phyloP scores from a whole-genome alignment of 495 filamentous ascomycete species.

The Durotheca rogersii region DNA sequence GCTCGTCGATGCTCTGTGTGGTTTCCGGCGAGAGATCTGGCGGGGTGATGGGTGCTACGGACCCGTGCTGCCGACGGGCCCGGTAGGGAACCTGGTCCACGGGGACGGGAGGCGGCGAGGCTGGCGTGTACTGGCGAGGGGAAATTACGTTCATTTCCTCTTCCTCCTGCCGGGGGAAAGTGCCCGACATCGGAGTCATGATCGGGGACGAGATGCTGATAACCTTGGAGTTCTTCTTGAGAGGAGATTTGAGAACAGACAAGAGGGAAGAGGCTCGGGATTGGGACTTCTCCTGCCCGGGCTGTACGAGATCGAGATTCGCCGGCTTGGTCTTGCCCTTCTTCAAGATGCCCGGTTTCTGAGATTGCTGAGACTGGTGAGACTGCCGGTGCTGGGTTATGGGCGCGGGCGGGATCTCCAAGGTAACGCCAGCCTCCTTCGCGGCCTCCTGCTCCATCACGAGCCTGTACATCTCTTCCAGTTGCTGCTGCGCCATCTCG shows the following conservation, averaged over 20 bases:
- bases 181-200: conserved; percentile 54
- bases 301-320: conserved; percentile 46
- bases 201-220: conserved; percentile 58
- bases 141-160: conserved; percentile 54
- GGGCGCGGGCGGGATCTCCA: conserved; percentile 38
- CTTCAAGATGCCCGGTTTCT: conserved; percentile 37
- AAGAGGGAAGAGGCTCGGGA: conserved; percentile 55
- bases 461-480: conserved; percentile 86
- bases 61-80: conserved; percentile 24
- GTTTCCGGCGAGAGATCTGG: conserved; percentile 50
- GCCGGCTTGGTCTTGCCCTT: conserved; percentile 48
- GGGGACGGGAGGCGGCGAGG: conserved; percentile 49
- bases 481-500: conserved; percentile 69
- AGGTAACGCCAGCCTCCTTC: conserved; percentile 51
- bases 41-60: conserved; percentile 44
- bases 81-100: conserved; percentile 44
- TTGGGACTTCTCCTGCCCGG: conserved; percentile 41
- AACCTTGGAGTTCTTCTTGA: conserved; percentile 43
- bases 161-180: conserved; percentile 49
- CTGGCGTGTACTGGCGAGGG: conserved; percentile 50
- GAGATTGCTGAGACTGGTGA: conserved; percentile 27
- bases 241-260: conserved; percentile 54
- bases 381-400: conserved; percentile 27
- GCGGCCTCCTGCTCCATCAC: conserved; percentile 86
- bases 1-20: conserved; percentile 50